Conservation (phyloP, 805 yeast genomes). For the Ascoidea asiatica region DNA sequence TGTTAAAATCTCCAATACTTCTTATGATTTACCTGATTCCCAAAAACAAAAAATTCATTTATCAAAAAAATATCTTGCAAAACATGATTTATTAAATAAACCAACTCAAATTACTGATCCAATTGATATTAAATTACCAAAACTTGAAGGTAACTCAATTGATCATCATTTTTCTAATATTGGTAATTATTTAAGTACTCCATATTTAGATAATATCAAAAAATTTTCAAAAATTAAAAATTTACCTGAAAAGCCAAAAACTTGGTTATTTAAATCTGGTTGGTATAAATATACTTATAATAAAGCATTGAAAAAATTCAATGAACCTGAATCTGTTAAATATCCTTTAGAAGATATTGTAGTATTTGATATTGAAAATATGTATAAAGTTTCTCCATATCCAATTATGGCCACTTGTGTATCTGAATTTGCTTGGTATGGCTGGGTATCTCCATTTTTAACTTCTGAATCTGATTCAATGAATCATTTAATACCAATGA, state of each 20-base stretch:
- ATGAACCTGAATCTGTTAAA: constrained; percentile 38
- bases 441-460: constrained; percentile 86
- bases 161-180: constrained; percentile 78
- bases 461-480: constrained; percentile 29
- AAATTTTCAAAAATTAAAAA: constrained; percentile 25
- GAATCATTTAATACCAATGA: constrained; percentile 70
- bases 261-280: constrained; percentile 55
- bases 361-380: constrained; percentile 82
- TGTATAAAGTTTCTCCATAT: constrained; percentile 61
- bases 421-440: constrained; percentile 74
- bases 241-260: constrained; percentile 26
- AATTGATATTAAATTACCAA: constrained; percentile 48
- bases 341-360: constrained; percentile 61
- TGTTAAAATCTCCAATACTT: constrained; percentile 14
- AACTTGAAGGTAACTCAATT: constrained; percentile 53
- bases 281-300: constrained; percentile 68
- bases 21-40: constrained; percentile 8
- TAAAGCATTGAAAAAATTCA: constrained; percentile 7
- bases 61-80: constrained; percentile 44
- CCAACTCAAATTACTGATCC: constrained; percentile 51
- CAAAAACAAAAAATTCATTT: constrained; percentile 28
- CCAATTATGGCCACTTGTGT: constrained; percentile 76
- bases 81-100: constrained; percentile 64
- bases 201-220: constrained; percentile 41
- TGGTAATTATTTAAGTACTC: constrained; percentile 45